A percentile compares a stretch with the other conserved stretches of the same genome.
phyloP scores from a whole-genome alignment of 2,329 filamentous ascomycete genomes.

The Pseudogymnoascus sp. region DNA sequence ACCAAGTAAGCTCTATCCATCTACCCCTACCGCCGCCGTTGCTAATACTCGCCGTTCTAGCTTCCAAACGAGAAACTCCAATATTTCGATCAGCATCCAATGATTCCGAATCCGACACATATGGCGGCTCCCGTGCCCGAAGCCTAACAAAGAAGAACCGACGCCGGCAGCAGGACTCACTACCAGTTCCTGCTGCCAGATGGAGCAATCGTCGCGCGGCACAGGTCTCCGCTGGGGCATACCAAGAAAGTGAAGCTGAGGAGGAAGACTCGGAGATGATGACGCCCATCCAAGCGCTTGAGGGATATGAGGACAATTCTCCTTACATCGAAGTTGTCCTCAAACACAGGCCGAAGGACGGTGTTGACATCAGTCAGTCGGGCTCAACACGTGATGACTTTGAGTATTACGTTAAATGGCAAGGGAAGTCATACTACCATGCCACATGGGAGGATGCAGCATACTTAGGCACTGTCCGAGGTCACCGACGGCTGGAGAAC shows the following conservation, averaged over 20 bases:
- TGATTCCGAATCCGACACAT: conserved; percentile 67
- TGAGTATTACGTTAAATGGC: conserved; percentile 94
- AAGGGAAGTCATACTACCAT: conserved; percentile 89
- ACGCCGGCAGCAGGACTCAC: conserved; percentile 62
- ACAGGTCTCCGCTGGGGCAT: conserved; percentile 56
- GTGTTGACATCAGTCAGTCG: conserved; percentile 45
- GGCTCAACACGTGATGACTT: conserved; percentile 67
- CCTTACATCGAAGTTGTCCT: conserved; percentile 88
- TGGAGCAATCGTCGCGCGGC: conserved; percentile 85
- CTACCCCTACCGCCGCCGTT: conserved; percentile 14
- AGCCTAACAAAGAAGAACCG: conserved; percentile 69
- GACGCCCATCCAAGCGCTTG: conserved; percentile 64
- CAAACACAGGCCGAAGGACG: conserved; percentile 73
- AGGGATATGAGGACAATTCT: conserved; percentile 65
- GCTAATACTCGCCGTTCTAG: conserved; percentile 31
- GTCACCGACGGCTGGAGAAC: conserved; percentile 85
- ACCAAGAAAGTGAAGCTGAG: conserved; percentile 61
- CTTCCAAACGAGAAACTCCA: conserved; percentile 54
- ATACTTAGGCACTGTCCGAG: conserved; percentile 67
- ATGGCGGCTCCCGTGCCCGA: conserved; percentile 68
- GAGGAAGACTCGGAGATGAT: conserved; percentile 55
- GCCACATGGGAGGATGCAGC: conserved; percentile 88
- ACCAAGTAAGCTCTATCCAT: conserved; percentile 45
- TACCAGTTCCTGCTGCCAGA: conserved; percentile 63
- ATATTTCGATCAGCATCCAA: conserved; percentile 46